Conservation (phyloP, 169 alveolate species). For the Cryptosporidium sp. region DNA sequence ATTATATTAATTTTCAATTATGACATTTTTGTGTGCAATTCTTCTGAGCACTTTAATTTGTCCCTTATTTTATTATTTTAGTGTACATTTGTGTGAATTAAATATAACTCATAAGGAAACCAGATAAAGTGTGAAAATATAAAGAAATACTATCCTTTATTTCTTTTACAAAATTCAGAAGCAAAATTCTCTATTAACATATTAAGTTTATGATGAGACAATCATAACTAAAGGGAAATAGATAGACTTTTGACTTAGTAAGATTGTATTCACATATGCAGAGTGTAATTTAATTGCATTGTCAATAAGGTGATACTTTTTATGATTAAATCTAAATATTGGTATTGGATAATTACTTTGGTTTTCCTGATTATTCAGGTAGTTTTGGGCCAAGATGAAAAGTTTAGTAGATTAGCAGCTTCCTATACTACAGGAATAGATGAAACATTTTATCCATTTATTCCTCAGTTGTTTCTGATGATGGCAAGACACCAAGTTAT, state of each 20-base stretch:
- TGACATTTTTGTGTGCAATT: slow-evolving; percentile 24
- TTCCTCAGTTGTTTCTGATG: slow-evolving; percentile 35
- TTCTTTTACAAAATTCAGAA: not conserved
- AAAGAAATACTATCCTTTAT: too few relatives aligned
- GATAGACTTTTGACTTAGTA: not conserved
- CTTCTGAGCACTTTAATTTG: not conserved
- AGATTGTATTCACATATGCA: not conserved
- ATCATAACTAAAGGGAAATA: not conserved
- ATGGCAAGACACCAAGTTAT: slow-evolving; percentile 34
- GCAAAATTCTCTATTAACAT: not conserved
- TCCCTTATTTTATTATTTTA: not conserved
- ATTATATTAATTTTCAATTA: not conserved
- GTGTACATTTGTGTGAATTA: slow-evolving; percentile 27
- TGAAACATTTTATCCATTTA: slow-evolving; percentile 38
- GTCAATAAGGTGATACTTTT: not conserved
- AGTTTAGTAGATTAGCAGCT: not conserved
- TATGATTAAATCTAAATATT: slow-evolving; percentile 30
- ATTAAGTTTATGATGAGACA: slow-evolving; percentile 13
- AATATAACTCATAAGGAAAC: not conserved
- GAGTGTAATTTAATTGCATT: not conserved
- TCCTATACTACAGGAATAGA: slow-evolving; percentile 34
- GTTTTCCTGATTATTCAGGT: slow-evolving; percentile 7
- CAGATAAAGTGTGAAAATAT: not conserved
- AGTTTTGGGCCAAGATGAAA: slow-evolving; percentile 24
- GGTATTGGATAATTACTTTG: slow-evolving; percentile 7